A percentile compares a stretch with the other conserved stretches of the same genome.
These are phyloP conservation scores for Aspergillus brunneoviolaceus DNA, from an alignment of 2,329 filamentous ascomycete species.

Conservation along the genomic window DNA sequence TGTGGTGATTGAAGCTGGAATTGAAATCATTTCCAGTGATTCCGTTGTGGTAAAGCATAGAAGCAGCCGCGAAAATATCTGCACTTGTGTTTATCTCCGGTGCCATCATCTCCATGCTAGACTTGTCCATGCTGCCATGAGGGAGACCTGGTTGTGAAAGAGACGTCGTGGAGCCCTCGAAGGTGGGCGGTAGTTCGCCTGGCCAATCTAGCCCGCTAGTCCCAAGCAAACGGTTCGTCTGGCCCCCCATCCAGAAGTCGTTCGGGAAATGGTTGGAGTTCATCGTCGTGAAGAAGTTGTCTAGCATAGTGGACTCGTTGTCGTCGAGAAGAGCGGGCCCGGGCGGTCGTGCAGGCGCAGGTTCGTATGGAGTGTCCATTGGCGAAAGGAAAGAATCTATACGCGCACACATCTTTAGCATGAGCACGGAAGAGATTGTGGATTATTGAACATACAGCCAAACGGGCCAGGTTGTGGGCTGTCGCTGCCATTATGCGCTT, in stretches of 20 bases:
- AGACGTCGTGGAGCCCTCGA: slow-evolving; percentile 66
- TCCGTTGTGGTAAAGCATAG: slow-evolving; percentile 47
- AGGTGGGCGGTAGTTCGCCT: slow-evolving; percentile 60
- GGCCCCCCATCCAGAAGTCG: slow-evolving; percentile 38
- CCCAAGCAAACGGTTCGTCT: slow-evolving; percentile 30
- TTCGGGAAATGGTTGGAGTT: slow-evolving; percentile 39
- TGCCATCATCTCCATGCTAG: slow-evolving; percentile 22
- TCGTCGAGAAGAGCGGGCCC: slow-evolving; percentile 66
- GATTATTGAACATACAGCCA: slow-evolving; percentile 59
- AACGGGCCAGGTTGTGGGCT: slow-evolving; percentile 60
- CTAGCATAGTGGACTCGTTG: slow-evolving; percentile 55
- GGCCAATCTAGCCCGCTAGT: slow-evolving; percentile 38
- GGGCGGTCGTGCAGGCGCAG: slow-evolving; percentile 62
- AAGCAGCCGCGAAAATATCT: slow-evolving; percentile 60
- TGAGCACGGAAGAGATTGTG: slow-evolving; percentile 3
- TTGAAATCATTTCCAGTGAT: slow-evolving; percentile 30
- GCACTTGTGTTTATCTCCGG: slow-evolving; percentile 29
- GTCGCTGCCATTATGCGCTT: slow-evolving; percentile 43
- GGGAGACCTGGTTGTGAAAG: slow-evolving; percentile 54
- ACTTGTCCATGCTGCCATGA: slow-evolving; percentile 28
- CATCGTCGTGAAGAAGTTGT: slow-evolving; percentile 47
- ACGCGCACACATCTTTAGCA: slow-evolving; percentile 10
- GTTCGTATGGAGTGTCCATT: slow-evolving; percentile 40
- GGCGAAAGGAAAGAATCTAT: slow-evolving; percentile 36
- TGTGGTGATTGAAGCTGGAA: slow-evolving; percentile 31